Conservation (phyloP, 257 asterid genomes). For the Striga asiatica region DNA sequence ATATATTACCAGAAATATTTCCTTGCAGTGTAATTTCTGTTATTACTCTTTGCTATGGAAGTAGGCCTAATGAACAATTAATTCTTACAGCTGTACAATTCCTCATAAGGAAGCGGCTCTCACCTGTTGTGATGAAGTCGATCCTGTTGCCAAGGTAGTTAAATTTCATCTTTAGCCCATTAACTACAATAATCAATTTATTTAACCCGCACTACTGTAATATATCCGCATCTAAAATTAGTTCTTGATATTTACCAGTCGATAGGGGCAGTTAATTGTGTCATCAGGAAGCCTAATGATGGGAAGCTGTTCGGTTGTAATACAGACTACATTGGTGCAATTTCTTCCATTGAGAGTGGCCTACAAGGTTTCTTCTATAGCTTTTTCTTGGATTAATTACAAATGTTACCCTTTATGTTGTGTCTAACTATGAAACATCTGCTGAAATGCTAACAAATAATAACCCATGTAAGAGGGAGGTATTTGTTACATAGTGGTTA, state of each 20-base stretch:
- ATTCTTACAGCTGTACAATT: conserved; percentile 70
- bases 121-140: conserved; percentile 66
- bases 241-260: conserved; percentile 37
- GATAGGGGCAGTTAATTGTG: conserved; percentile 87
- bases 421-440: too few relatives aligned
- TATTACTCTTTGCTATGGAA: not conserved
- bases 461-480: too few relatives aligned
- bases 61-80: conserved; percentile 1
- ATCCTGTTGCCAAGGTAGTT: conserved; percentile 83
- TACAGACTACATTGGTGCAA: conserved; percentile 92
- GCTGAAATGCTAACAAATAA: too few relatives aligned
- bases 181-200: not conserved
- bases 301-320: conserved; percentile 91
- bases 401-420: too few relatives aligned
- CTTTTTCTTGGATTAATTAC: too few relatives aligned
- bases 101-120: conserved; percentile 90
- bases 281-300: conserved; percentile 46
- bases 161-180: not conserved
- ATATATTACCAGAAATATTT: too few relatives aligned
- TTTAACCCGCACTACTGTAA: not conserved
- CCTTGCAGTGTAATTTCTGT: not conserved
- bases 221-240: conserved; percentile 15
- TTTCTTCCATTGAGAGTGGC: conserved; percentile 76
- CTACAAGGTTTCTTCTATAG: conserved; percentile 50
- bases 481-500: too few relatives aligned